Evolutionary conservation across 2,329 filamentous ascomycete genomes (phyloP).

Genomic region (Fusarium sp.): DNA sequence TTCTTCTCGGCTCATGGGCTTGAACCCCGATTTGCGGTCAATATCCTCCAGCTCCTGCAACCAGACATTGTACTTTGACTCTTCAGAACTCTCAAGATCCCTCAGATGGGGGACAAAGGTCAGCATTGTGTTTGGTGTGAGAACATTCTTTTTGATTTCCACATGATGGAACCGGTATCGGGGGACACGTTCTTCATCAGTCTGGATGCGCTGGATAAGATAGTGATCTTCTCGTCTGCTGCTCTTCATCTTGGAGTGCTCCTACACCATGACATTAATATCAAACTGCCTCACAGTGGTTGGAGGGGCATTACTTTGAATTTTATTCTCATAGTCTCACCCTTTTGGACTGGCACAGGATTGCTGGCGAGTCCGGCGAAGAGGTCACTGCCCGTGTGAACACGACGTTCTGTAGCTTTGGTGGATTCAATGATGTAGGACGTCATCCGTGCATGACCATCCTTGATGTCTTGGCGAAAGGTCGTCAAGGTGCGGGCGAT

Average conservation of each 20-base stretch:
- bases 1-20: constrained; percentile 63
- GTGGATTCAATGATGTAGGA: constrained; percentile 60
- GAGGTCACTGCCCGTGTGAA: constrained; percentile 58
- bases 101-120: constrained; percentile 70
- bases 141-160: constrained; percentile 68
- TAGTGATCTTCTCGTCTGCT: constrained; percentile 58
- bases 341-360: constrained; percentile 50
- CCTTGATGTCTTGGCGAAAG: constrained; percentile 57
- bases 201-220: constrained; percentile 59
- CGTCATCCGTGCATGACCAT: constrained; percentile 58
- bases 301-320: constrained; percentile 57
- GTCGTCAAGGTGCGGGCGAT: constrained; percentile 55
- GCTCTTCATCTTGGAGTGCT: constrained; percentile 57
- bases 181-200: constrained; percentile 65
- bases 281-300: background rate
- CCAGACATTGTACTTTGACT: constrained; percentile 66
- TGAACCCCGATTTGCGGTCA: constrained; percentile 68
- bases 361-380: constrained; percentile 59
- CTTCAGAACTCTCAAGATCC: constrained; percentile 68
- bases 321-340: constrained; percentile 60
- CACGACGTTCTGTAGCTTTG: constrained; percentile 53
- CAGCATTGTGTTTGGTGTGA: constrained; percentile 70
- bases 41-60: constrained; percentile 68
- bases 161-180: constrained; percentile 70
- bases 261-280: constrained; percentile 49